A percentile compares a stretch with the other conserved stretches of the same genome.
phyloP scores from a whole-genome alignment of 2,329 filamentous ascomycete species.

The Pseudopyrenochaeta lycopersici region DNA sequence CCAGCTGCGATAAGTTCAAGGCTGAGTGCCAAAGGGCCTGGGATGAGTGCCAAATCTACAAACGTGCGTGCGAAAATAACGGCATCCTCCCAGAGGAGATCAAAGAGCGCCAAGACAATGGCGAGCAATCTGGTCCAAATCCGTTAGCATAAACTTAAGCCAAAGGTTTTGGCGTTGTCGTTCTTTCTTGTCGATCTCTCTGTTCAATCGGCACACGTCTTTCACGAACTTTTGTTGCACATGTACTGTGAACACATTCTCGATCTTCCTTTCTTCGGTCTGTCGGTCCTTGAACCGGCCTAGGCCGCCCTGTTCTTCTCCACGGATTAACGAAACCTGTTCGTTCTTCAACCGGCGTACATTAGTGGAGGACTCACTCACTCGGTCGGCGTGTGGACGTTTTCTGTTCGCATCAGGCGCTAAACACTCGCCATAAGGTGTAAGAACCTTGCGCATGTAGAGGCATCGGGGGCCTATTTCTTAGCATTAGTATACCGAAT shows the following conservation, averaged over 20 bases:
- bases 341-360: constrained; percentile 26
- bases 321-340: constrained; percentile 8
- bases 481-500: constrained; percentile 9
- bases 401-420: constrained; percentile 20
- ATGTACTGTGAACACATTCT: constrained; percentile 9
- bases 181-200: background rate
- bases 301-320: constrained; percentile 1
- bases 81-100: constrained; percentile 52
- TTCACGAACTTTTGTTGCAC: constrained; percentile 13
- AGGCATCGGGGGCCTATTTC: constrained; percentile 13
- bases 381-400: constrained; percentile 21
- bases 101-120: constrained; percentile 51
- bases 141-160: constrained; percentile 16
- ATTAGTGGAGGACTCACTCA: constrained; percentile 30
- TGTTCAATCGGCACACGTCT: constrained; percentile 3
- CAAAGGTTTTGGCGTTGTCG: background rate
- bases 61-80: constrained; percentile 58
- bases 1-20: constrained; percentile 88
- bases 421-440: constrained; percentile 18
- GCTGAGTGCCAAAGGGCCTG: constrained; percentile 80
- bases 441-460: constrained; percentile 19
- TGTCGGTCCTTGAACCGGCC: background rate
- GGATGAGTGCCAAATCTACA: constrained; percentile 81
- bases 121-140: constrained; percentile 47
- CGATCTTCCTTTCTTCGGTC: constrained; percentile 8